These are phyloP conservation scores for Trametes elegans DNA, from an alignment of 768 basidiomycete genomes.

Conservation along the genomic window DNA sequence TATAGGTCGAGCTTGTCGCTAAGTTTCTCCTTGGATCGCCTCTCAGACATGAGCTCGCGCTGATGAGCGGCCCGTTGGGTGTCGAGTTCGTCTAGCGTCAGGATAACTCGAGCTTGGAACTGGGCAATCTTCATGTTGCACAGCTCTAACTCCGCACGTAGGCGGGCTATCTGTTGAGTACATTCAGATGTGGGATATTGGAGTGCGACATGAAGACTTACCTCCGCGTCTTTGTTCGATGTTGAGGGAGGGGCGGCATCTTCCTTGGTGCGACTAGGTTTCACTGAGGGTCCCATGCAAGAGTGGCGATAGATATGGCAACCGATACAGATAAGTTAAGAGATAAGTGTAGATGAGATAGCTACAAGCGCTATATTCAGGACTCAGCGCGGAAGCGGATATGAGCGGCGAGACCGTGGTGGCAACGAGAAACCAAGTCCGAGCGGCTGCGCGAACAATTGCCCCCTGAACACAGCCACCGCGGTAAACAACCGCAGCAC, in stretches of 20 bases:
- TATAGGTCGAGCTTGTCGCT: constrained; percentile 39
- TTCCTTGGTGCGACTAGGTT: not conserved
- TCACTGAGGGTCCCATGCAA: constrained; percentile 4
- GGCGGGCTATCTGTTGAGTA: not conserved
- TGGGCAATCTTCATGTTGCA: constrained; percentile 31
- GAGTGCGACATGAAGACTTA: not conserved
- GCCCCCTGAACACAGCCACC: not conserved
- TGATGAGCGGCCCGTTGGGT: constrained; percentile 38
- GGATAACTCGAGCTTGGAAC: constrained; percentile 44
- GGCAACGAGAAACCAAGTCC: not conserved
- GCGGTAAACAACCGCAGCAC: not conserved
- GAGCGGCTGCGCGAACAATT: too few species aligned
- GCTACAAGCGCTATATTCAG: not conserved
- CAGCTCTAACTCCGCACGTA: constrained; percentile 6
- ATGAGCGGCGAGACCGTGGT: not conserved
- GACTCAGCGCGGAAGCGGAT: not conserved
- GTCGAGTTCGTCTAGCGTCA: constrained; percentile 52
- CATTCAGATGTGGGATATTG: too few species aligned
- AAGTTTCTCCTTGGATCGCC: constrained; percentile 34
- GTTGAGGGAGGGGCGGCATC: not conserved
- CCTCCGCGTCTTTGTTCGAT: not conserved
- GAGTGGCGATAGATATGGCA: not conserved
- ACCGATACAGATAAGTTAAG: not conserved
- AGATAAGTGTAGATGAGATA: not conserved
- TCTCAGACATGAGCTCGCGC: constrained; percentile 37